Percentiles rank a stretch among this genome's conserved stretches.
phyloP scores from a whole-genome alignment of 2,329 filamentous ascomycete species.

The Exserohilum rostratum region DNA sequence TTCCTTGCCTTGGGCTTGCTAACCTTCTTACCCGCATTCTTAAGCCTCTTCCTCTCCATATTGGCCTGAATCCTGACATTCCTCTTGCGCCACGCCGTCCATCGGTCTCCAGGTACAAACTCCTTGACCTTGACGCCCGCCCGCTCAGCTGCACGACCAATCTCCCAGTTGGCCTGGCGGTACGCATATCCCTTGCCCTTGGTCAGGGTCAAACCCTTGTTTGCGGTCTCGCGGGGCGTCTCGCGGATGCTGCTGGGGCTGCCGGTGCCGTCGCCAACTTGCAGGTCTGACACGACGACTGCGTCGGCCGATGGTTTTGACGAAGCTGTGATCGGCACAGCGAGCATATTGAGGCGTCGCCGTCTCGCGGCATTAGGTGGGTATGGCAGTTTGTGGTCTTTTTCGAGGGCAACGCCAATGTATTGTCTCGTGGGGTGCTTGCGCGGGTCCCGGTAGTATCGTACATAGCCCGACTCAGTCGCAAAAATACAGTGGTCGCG shows the following conservation, averaged over 20 bases:
- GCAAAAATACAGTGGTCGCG: constrained; percentile 96
- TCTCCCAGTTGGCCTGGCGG: constrained; percentile 70
- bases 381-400: constrained; percentile 78
- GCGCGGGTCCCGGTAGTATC: constrained; percentile 90
- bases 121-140: constrained; percentile 62
- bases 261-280: constrained; percentile 9
- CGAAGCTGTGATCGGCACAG: constrained; percentile 40
- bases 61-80: constrained; percentile 58
- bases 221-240: constrained; percentile 42
- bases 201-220: constrained; percentile 32
- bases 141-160: constrained; percentile 67
- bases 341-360: constrained; percentile 76
- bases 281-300: constrained; percentile 23
- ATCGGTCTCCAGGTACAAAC: constrained; percentile 65
- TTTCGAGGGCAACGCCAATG: constrained; percentile 90
- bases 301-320: constrained; percentile 27
- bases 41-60: constrained; percentile 62
- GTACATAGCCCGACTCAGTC: constrained; percentile 84
- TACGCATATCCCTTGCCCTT: constrained; percentile 65
- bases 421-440: constrained; percentile 87
- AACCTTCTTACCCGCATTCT: constrained; percentile 50
- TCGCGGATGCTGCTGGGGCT: constrained; percentile 27
- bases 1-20: constrained; percentile 41
- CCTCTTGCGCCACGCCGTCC: constrained; percentile 69
- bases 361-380: constrained; percentile 74